Evolutionary conservation across 768 basidiomycete genomes (phyloP), one percentile per base, ranked within the genome.

Genomic region (Agaricus bisporus): DNA sequence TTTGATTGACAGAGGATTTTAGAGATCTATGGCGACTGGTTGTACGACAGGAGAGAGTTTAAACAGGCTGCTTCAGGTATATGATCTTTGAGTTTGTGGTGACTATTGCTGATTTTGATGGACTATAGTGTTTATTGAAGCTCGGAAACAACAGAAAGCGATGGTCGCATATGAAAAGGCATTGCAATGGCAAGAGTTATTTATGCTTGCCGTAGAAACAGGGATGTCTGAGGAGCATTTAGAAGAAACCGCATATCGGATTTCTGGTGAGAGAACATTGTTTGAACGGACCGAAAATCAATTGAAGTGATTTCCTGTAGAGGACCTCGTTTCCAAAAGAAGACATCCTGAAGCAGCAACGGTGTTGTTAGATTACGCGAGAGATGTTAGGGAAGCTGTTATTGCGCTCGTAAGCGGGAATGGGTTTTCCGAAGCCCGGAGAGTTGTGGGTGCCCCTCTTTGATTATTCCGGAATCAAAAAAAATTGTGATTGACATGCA

Each of bases 131-230:
- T 97, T 94, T 69, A 66, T 79, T 0, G 80, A 91, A 58, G 91
- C 88, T 7, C 66, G 69, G 4, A 74, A 80, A 49, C 68, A 73
- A 1, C 64, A 74, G 4, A 93, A 91, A 56, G 91, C 95, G 1
- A 84, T 99, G 80, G 75, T 86, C 8, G 85, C 95, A 0, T 83
- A 94, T 61, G 95, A 98, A 67, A 86, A 85, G 52, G 88, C 88
- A 0, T 71, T 92, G 29, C 81, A 88, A 50, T 99, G 95, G 95
- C 85, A 88, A 61, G 92, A 95, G 58, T 73, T 97, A 0, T 98
- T 99, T 66, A 84, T 89, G 22, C 71, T 97, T 25, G 88, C 88
- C 2, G 60, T 79, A 18, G 73, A 73, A 25, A 74, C 79, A 45
- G 69, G 75, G 2, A 60, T 81, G 9, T 55, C 74, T 0, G 68